Evolutionary conservation across 495 filamentous ascomycete species (phyloP).

Genomic region (Penicillium coprophilum): DNA sequence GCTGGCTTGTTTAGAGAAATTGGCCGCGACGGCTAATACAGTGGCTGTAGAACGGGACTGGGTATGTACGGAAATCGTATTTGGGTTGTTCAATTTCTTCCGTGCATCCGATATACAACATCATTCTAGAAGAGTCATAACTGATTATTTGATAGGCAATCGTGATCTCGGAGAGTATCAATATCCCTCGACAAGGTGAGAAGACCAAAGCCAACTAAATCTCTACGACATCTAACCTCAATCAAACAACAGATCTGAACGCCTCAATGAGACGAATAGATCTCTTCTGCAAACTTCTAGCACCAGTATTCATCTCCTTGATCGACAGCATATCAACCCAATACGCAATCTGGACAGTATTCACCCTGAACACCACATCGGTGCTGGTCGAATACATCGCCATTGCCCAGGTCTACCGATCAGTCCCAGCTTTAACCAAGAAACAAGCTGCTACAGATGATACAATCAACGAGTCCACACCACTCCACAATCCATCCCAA

Average conservation of each 20-base stretch:
- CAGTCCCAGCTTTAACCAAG: slow-evolving; percentile 36
- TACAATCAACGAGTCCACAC: background rate
- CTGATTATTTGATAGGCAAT: background rate
- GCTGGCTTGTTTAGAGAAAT: slow-evolving; percentile 59
- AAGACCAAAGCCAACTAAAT: background rate
- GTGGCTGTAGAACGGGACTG: slow-evolving; percentile 68
- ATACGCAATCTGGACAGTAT: slow-evolving; percentile 44
- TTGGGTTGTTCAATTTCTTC: background rate
- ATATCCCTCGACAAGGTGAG: background rate
- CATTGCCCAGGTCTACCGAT: slow-evolving; percentile 51
- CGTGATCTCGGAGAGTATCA: background rate
- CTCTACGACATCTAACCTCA: background rate
- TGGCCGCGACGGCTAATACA: slow-evolving; percentile 53
- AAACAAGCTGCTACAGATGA: background rate
- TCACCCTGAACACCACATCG: slow-evolving; percentile 40
- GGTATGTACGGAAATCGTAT: slow-evolving; percentile 37
- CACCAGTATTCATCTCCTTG: slow-evolving; percentile 57
- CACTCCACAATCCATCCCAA: background rate
- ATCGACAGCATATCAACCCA: slow-evolving; percentile 46
- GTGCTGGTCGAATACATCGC: slow-evolving; percentile 57
- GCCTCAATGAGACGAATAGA: slow-evolving; percentile 70
- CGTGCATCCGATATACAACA: background rate
- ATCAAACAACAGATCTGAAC: slow-evolving; percentile 45
- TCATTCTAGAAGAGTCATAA: background rate
- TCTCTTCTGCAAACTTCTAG: slow-evolving; percentile 67